These are phyloP conservation scores for Elaeis oleifera DNA, from an alignment of 202 grass and related monocot species.

Conservation along the genomic window DNA sequence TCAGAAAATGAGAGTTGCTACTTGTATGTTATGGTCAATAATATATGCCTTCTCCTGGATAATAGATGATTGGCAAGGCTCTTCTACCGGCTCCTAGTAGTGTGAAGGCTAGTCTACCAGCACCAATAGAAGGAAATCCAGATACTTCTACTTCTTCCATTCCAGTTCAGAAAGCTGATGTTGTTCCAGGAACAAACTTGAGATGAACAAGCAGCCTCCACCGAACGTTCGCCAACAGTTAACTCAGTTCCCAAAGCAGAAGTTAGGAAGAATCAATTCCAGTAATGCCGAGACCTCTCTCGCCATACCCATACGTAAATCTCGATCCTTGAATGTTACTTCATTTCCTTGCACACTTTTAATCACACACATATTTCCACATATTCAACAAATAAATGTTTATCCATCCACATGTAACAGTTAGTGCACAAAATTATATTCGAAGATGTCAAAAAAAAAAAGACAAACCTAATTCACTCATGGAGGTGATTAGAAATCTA, in stretches of 20 bases:
- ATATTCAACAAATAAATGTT: neutral
- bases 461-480: too few species aligned
- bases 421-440: too few species aligned
- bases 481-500: too few species aligned
- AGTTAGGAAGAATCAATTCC: conserved; percentile 30
- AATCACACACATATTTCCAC: neutral
- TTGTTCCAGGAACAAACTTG: conserved; percentile 23
- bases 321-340: conserved; percentile 2
- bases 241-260: conserved; percentile 43
- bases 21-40: neutral
- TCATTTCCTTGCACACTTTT: neutral
- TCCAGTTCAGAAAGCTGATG: conserved; percentile 1
- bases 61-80: conserved; percentile 85
- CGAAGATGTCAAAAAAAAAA: too few species aligned
- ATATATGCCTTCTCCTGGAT: conserved; percentile 11
- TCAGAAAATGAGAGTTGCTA: neutral
- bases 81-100: conserved; percentile 46
- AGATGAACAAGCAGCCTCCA: conserved; percentile 29
- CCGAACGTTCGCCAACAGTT: conserved; percentile 25
- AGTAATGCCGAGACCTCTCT: conserved; percentile 41
- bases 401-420: too few species aligned
- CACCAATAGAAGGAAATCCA: conserved; percentile 17
- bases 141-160: conserved; percentile 25
- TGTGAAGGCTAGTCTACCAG: conserved; percentile 47
- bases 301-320: conserved; percentile 77